Percentiles rank a stretch among this genome's conserved stretches.
Evolutionary conservation across 495 filamentous ascomycete genomes (phyloP).

Genomic region (Daldinia loculata): DNA sequence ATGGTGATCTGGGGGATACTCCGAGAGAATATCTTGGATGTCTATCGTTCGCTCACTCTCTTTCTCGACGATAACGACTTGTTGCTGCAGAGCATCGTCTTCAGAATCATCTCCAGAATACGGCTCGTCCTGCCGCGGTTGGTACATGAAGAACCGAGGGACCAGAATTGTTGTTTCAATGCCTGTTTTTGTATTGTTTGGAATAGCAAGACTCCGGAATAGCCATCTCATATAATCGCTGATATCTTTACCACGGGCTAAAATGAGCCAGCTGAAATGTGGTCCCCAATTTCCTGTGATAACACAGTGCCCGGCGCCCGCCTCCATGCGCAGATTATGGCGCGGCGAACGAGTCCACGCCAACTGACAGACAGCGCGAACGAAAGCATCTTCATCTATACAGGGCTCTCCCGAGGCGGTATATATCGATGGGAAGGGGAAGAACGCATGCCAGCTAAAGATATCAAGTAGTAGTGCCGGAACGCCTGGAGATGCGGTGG

Average conservation of each 20-base stretch:
- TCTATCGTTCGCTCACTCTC: constrained; percentile 20
- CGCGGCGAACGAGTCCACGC: neutral
- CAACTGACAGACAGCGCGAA: constrained; percentile 15
- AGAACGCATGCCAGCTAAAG: constrained; percentile 14
- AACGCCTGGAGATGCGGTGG: neutral
- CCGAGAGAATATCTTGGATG: constrained; percentile 18
- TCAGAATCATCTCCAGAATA: neutral
- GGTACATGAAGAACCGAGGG: constrained; percentile 9
- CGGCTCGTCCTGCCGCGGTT: neutral
- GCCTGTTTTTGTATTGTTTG: neutral
- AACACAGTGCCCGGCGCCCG: neutral
- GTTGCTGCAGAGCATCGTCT: constrained; percentile 1
- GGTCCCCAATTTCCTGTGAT: constrained; percentile 17
- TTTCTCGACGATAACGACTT: constrained; percentile 11
- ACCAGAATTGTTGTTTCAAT: constrained; percentile 6
- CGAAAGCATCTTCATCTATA: constrained; percentile 19
- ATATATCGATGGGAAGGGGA: constrained; percentile 19
- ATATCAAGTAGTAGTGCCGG: constrained; percentile 8
- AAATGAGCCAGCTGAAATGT: constrained; percentile 5
- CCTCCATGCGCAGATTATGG: too few relatives aligned
- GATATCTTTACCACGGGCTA: neutral
- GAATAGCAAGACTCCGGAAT: constrained; percentile 27
- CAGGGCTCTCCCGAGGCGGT: neutral
- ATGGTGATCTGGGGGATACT: constrained; percentile 12
- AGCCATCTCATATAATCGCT: constrained; percentile 20